Evolutionary conservation across 495 filamentous ascomycete genomes (phyloP).

Genomic region (Trichodelitschia bisporula): DNA sequence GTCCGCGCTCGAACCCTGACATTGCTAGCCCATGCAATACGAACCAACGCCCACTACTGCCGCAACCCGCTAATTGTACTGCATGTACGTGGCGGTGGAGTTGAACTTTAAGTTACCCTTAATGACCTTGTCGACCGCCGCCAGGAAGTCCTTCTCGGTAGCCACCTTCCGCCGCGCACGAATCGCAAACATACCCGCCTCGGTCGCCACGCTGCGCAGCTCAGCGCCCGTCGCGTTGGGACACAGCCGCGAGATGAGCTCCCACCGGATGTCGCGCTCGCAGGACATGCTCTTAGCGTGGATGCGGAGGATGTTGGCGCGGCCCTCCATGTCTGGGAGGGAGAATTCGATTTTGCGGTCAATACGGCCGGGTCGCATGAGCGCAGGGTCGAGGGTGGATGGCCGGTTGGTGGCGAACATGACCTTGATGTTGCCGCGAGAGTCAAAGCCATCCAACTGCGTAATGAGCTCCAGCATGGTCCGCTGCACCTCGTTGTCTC

Average conservation of each 20-base stretch:
- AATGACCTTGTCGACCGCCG: slow-evolving; percentile 96
- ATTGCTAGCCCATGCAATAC: no score
- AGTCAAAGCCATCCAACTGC: slow-evolving; percentile 92
- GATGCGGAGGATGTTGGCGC: slow-evolving; percentile 91
- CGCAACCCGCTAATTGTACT: slow-evolving; percentile 86
- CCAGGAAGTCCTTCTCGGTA: slow-evolving; percentile 96
- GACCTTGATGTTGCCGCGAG: slow-evolving; percentile 96
- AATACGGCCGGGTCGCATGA: slow-evolving; percentile 94
- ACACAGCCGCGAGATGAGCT: slow-evolving; percentile 86
- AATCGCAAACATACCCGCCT: slow-evolving; percentile 98
- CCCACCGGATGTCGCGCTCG: slow-evolving; percentile 95
- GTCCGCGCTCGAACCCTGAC: no score
- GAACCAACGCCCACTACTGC: no score
- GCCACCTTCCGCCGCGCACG: slow-evolving; percentile 91
- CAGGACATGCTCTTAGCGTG: slow-evolving; percentile 99
- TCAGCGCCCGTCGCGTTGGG: slow-evolving; percentile 94
- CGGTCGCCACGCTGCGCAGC: slow-evolving; percentile 86
- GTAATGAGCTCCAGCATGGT: slow-evolving; percentile 98
- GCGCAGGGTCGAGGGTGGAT: slow-evolving; percentile 80
- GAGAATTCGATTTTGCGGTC: slow-evolving; percentile 98
- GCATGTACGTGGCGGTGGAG: slow-evolving; percentile 94
- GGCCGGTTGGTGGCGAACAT: slow-evolving; percentile 99
- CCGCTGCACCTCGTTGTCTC: slow-evolving; percentile 97
- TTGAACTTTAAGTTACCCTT: slow-evolving; percentile 99
- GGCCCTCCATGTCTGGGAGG: slow-evolving; percentile 83